Conservation (phyloP, 2,329 filamentous ascomycete genomes). For the Xylariales sp. region DNA sequence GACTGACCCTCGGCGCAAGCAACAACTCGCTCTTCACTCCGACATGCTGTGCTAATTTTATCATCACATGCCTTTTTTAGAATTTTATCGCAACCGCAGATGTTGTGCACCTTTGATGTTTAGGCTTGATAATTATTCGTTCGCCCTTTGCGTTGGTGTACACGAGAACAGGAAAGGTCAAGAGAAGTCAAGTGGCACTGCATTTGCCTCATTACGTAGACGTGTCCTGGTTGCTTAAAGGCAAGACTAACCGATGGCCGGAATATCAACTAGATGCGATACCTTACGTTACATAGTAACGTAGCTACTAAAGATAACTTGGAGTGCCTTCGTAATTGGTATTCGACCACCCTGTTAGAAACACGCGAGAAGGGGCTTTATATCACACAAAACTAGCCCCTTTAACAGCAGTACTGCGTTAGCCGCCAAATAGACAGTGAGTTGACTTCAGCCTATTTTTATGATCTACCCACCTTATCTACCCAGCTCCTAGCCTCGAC, state of each 20-base stretch:
- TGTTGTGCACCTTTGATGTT: background rate
- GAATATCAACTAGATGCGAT: background rate
- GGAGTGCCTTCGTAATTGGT: background rate
- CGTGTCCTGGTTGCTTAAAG: conserved; percentile 1
- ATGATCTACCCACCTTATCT: background rate
- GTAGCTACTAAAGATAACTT: background rate
- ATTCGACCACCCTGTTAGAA: background rate
- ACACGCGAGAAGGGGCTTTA: background rate
- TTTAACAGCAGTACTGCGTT: background rate
- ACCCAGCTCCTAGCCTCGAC: background rate
- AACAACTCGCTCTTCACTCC: background rate
- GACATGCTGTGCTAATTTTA: background rate
- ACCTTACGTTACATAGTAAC: conserved; percentile 9
- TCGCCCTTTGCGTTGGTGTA: background rate
- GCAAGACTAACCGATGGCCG: conserved; percentile 6
- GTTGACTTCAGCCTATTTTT: background rate
- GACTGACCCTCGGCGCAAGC: background rate
- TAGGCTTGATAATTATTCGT: background rate
- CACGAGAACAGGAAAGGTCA: conserved; percentile 6
- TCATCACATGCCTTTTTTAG: background rate
- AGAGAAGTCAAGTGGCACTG: conserved; percentile 4
- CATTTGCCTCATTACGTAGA: conserved; percentile 1
- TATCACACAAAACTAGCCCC: background rate
- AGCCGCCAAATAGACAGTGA: background rate
- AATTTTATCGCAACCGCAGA: conserved; percentile 29